Percentiles rank a stretch among this genome's conserved stretches.
Conservation (phyloP, 306 rosid species). For the Quercus wislizeni region DNA sequence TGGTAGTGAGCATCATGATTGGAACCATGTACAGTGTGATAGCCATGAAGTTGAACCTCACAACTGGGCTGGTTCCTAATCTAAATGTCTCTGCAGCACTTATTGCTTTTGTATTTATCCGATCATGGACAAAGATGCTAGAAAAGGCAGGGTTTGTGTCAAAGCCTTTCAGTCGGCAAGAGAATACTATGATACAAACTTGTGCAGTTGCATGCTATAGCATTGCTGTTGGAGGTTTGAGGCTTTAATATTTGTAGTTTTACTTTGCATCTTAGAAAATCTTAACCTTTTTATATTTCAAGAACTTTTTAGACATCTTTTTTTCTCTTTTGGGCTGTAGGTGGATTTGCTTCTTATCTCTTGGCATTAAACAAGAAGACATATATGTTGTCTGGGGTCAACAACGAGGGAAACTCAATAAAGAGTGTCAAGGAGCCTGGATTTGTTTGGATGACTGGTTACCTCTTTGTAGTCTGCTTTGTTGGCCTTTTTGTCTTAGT, state of each 20-base stretch:
- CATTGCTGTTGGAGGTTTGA: conserved; percentile 77
- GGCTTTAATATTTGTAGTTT: neutral
- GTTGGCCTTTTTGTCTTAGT: conserved; percentile 91
- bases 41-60: conserved; percentile 86
- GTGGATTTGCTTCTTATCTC: conserved; percentile 89
- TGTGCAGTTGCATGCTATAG: conserved; percentile 89
- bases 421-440: conserved; percentile 67
- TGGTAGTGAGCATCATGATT: conserved; percentile 66
- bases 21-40: conserved; percentile 70
- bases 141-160: conserved; percentile 54
- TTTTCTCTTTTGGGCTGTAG: conserved; percentile 28
- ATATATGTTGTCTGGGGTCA: conserved; percentile 72
- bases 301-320: neutral
- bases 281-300: neutral
- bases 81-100: conserved; percentile 89
- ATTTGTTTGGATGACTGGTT: conserved; percentile 84
- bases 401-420: conserved; percentile 57
- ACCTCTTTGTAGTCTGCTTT: conserved; percentile 83
- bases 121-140: conserved; percentile 71
- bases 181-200: conserved; percentile 92
- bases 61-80: conserved; percentile 83
- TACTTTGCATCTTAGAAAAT: neutral
- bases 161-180: conserved; percentile 86
- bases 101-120: conserved; percentile 62
- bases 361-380: conserved; percentile 78